These are phyloP conservation scores for Phytophthora gonapodyides DNA, from an alignment of 352 stramenopile genomes.

Conservation along the genomic window DNA sequence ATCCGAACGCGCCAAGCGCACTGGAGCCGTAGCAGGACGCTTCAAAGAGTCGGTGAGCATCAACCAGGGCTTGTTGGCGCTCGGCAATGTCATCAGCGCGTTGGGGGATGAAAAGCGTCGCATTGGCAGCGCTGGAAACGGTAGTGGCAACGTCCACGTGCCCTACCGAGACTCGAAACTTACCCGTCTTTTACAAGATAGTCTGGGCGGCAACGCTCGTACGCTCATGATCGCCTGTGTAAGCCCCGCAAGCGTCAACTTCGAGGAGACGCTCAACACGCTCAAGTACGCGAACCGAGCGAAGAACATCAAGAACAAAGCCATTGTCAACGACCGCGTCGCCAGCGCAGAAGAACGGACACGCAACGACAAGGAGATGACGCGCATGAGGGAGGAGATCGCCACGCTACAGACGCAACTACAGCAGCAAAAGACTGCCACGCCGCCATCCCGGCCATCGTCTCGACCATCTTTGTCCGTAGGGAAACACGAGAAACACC, in stretches of 20 bases:
- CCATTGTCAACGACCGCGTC: constrained; percentile 94
- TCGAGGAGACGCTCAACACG: constrained; percentile 97
- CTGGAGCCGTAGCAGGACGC: constrained; percentile 81
- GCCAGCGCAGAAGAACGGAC: constrained; percentile 55
- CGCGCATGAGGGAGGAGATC: constrained; percentile 83
- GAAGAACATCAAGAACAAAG: constrained; percentile 99
- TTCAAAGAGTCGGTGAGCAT: constrained; percentile 96
- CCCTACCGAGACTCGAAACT: constrained; percentile 93
- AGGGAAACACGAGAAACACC: constrained; percentile 10
- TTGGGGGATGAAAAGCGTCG: constrained; percentile 91
- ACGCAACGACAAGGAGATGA: constrained; percentile 58
- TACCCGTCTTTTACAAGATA: constrained; percentile 88
- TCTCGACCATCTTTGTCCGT: constrained; percentile 20
- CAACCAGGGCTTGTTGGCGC: constrained; percentile 94
- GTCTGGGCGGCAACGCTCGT: constrained; percentile 88
- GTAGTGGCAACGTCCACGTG: constrained; percentile 59
- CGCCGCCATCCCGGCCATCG: constrained; percentile 19
- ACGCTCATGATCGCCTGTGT: constrained; percentile 93
- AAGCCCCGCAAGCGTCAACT: constrained; percentile 78
- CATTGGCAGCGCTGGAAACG: constrained; percentile 26
- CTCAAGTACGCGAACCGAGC: constrained; percentile 98
- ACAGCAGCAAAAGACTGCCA: constrained; percentile 45
- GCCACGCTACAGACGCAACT: constrained; percentile 70
- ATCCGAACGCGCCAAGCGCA: constrained; percentile 94
- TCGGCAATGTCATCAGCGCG: constrained; percentile 96